Base-by-base conservation (phyloP, 768 basidiomycete species). In the Lentinula edodes region DNA sequence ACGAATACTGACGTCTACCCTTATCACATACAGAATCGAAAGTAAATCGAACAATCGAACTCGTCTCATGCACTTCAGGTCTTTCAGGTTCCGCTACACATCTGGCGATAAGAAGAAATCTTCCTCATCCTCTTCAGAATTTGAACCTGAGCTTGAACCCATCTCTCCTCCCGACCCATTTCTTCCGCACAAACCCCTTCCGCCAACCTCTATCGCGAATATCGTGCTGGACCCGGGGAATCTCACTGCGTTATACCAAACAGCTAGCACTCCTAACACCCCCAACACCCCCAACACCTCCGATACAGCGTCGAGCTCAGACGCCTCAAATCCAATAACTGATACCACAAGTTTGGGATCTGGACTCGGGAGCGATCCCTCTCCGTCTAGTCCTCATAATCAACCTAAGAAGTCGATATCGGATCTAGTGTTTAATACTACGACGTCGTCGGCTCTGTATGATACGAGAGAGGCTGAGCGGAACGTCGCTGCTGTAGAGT, bases 361-460 rank as follows among this genome's bases (percentile, higher is more conserved):
- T 6, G 46, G n/a, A 28, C 28, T 28, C 2, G 28, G 28, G 28
- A 16, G 15, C 41, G 28, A 6, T 36, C 16, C 12, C 28, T 9
- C 38, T 13, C 38, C 38, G 12, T 18, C 8, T n/a, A 39, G 32
- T 23, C 16, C 38, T 39, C 54, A 52, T 52, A 28, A 52, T 36
- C 28, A 28, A 28, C 51, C 32, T 32, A 15, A 16, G 8, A 46
- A 10, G 41, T 59, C 58, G 45, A 46, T 59, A 20, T 36, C 58
- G 48, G 58, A 59, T 16, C 12, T 59, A 18, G 58, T 59, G 34
- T 38, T 59, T 8, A n/a, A 59, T 18, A 3, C 43, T 36, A 41
- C 23, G 32, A 59, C 36, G 34, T 45, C 50, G 46, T 59, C 58
- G 34, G 58, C 58, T 16, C 18, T 59, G 58, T 59, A 59, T 59